phyloP scores from a whole-genome alignment of 176 grass and related monocot genomes.

The maize (Zea mays) region DNA sequence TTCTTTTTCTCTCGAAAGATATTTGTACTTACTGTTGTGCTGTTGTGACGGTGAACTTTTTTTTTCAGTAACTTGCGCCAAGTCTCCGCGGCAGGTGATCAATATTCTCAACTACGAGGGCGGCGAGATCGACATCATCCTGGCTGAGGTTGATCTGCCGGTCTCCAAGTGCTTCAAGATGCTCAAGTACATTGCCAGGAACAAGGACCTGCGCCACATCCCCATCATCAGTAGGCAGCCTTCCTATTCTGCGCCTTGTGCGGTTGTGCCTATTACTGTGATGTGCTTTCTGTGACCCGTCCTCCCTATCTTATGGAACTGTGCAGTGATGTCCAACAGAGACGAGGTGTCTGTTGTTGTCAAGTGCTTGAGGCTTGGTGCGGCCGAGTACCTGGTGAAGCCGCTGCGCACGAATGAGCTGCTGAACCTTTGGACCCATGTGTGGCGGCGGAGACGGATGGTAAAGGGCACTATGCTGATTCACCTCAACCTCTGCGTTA shows the following conservation, averaged over 20 bases:
- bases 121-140: slow-evolving; percentile 81
- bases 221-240: slow-evolving; percentile 83
- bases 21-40: neutral
- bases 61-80: slow-evolving; percentile 73
- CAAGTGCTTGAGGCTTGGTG: slow-evolving; percentile 87
- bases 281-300: slow-evolving; percentile 18
- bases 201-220: slow-evolving; percentile 80
- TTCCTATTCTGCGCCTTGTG: neutral
- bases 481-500: slow-evolving; percentile 29
- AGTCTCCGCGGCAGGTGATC: slow-evolving; percentile 78
- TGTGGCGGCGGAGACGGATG: slow-evolving; percentile 86
- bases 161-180: slow-evolving; percentile 90
- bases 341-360: slow-evolving; percentile 94
- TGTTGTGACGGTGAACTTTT: neutral
- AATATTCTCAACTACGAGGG: slow-evolving; percentile 68
- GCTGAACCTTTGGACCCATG: slow-evolving; percentile 92
- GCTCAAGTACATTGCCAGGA: slow-evolving; percentile 92
- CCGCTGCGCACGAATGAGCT: slow-evolving; percentile 89
- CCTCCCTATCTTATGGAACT: neutral
- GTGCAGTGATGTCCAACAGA: slow-evolving; percentile 84
- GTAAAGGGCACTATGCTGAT: slow-evolving; percentile 41
- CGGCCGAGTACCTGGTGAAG: slow-evolving; percentile 90
- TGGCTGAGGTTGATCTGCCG: slow-evolving; percentile 89
- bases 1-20: neutral
- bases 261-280: neutral